Percentiles rank a stretch among this genome's conserved stretches.
Conservation (phyloP, 1,284 basidiomycete species). For the Sporisorium sorghi region DNA sequence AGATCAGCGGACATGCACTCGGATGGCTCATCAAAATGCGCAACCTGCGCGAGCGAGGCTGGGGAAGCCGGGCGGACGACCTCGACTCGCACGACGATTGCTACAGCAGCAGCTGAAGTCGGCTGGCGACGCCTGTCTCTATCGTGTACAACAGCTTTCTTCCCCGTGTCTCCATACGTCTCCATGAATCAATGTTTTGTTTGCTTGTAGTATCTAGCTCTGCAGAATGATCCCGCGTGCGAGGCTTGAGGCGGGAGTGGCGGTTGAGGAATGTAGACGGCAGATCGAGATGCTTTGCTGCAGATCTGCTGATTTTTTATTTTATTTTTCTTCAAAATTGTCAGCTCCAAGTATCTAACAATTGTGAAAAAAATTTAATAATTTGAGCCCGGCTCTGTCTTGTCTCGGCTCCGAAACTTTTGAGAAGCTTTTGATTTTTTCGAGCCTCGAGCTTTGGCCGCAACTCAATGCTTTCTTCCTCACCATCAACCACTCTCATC, state of each 20-base stretch:
- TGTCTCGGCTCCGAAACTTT: slow-evolving; percentile 11
- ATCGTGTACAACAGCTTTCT: neutral
- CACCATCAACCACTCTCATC: slow-evolving; percentile 8
- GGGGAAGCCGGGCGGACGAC: slow-evolving; percentile 15
- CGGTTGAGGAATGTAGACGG: neutral
- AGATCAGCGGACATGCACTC: slow-evolving; percentile 26
- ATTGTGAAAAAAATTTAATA: no score
- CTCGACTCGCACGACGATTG: slow-evolving; percentile 4
- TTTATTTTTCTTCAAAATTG: neutral
- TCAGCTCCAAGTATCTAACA: slow-evolving; percentile 2
- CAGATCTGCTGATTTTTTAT: neutral
- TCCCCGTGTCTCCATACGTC: no score
- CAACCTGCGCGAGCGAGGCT: slow-evolving; percentile 25
- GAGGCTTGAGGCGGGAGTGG: neutral
- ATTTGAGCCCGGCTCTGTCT: neutral
- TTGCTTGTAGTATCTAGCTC: neutral
- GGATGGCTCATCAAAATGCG: slow-evolving; percentile 37
- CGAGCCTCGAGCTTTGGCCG: neutral
- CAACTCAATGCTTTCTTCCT: neutral
- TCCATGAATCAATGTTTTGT: neutral
- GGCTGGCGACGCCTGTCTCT: neutral
- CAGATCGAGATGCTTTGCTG: no score
- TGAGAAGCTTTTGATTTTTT: slow-evolving; percentile 12
- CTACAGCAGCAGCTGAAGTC: slow-evolving; percentile 14
- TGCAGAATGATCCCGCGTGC: neutral